These are phyloP conservation scores for Lentinula raphanica DNA, from an alignment of 768 basidiomycete genomes.

Conservation along the genomic window DNA sequence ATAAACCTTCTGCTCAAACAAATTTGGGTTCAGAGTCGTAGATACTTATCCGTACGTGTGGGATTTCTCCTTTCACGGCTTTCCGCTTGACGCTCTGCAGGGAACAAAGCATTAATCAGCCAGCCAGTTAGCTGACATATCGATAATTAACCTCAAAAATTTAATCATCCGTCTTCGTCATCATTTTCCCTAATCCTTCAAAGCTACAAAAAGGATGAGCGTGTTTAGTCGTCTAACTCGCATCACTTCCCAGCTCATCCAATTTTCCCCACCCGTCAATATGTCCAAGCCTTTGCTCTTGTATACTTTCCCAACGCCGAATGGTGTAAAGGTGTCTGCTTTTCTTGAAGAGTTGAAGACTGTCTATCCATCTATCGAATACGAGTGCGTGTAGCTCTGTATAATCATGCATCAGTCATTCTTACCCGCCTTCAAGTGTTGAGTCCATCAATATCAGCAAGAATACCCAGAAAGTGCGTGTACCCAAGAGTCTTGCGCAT, in stretches of 20 bases:
- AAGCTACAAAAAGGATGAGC: background rate
- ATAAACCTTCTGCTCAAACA: background rate
- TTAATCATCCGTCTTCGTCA: background rate
- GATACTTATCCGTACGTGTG: background rate
- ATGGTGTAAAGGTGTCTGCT: slow-evolving; percentile 47
- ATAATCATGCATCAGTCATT: background rate
- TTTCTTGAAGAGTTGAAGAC: slow-evolving; percentile 61
- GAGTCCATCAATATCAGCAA: slow-evolving; percentile 52
- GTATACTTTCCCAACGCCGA: slow-evolving; percentile 56
- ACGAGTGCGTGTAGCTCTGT: slow-evolving; percentile 34
- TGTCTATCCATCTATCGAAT: slow-evolving; percentile 43
- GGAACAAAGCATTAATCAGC: background rate
- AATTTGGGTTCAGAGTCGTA: background rate
- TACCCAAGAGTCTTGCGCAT: background rate
- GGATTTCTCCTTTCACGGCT: background rate
- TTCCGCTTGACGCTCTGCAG: background rate
- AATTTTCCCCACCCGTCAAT: too few relatives aligned
- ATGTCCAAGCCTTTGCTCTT: slow-evolving; percentile 39
- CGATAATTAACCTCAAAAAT: background rate
- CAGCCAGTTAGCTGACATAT: background rate
- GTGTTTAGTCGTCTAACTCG: background rate
- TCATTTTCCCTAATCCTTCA: background rate
- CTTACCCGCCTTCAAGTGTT: slow-evolving; percentile 28
- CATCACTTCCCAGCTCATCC: background rate
- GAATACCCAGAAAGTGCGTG: slow-evolving; percentile 65